Conservation (phyloP, 176 grass and related monocot genomes). For the Ensete glaucum region DNA sequence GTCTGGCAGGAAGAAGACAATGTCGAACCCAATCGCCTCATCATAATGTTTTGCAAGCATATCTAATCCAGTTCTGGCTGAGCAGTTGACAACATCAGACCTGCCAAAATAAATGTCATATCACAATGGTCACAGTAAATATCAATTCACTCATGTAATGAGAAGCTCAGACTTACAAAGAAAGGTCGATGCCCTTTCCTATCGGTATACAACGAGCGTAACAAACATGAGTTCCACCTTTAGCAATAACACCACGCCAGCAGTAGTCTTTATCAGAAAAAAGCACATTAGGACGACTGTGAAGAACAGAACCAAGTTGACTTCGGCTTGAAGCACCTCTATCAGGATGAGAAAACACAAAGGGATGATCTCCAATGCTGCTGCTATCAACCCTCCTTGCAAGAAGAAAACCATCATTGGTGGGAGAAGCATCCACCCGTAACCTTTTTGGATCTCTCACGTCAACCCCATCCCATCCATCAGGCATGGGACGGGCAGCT, state of each 20-base stretch:
- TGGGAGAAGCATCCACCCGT: slow-evolving; percentile 24
- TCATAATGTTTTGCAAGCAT: slow-evolving; percentile 66
- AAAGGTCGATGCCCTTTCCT: slow-evolving; percentile 49
- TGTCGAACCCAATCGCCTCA: slow-evolving; percentile 63
- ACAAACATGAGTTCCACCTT: slow-evolving; percentile 83
- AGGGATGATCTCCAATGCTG: slow-evolving; percentile 9
- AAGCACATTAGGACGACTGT: slow-evolving; percentile 31
- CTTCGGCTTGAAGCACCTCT: slow-evolving; percentile 30
- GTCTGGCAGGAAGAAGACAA: slow-evolving; percentile 80
- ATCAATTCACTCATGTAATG: not conserved
- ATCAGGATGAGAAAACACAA: slow-evolving; percentile 26
- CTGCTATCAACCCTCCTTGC: slow-evolving; percentile 24
- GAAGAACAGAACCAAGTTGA: slow-evolving; percentile 42
- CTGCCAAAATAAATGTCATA: slow-evolving; percentile 35
- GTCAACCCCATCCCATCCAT: slow-evolving; percentile 31
- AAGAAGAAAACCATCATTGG: slow-evolving; percentile 22
- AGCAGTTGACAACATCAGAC: slow-evolving; percentile 55
- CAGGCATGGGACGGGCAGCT: slow-evolving; percentile 20
- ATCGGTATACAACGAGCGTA: slow-evolving; percentile 78
- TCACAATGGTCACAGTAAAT: not conserved
- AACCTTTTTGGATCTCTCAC: slow-evolving; percentile 25
- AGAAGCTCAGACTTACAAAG: slow-evolving; percentile 44
- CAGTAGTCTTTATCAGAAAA: slow-evolving; percentile 40
- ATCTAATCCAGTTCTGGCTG: slow-evolving; percentile 85
- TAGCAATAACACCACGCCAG: slow-evolving; percentile 72